Percentiles rank a stretch among this genome's conserved stretches.
phyloP scores from a whole-genome alignment of 345 rosid genomes.

The Aethionema arabicum region DNA sequence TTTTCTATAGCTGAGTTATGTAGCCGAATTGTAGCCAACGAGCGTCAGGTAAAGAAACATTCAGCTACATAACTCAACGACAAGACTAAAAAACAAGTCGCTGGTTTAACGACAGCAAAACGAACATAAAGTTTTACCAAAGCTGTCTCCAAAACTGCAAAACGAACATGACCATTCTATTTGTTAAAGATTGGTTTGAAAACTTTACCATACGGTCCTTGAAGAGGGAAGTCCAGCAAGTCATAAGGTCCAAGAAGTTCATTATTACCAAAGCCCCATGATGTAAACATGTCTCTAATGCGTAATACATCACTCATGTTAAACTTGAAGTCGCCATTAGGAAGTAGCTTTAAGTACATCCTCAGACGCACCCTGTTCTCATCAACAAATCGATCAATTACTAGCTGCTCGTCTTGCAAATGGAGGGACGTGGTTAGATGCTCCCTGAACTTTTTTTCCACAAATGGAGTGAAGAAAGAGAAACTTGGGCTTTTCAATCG shows the following conservation, averaged over 20 bases:
- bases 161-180: too few species aligned
- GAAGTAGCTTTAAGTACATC: slow-evolving; percentile 31
- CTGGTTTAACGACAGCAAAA: too few species aligned
- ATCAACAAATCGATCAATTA: slow-evolving; percentile 49
- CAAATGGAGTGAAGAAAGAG: slow-evolving; percentile 62
- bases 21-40: too few species aligned
- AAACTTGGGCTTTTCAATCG: slow-evolving; percentile 92
- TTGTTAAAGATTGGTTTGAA: slow-evolving; percentile 7
- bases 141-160: too few species aligned
- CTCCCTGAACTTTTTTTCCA: slow-evolving; percentile 35
- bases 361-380: slow-evolving; percentile 57
- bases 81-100: too few species aligned
- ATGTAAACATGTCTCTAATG: slow-evolving; percentile 45
- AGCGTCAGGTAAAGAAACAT: too few species aligned
- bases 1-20: too few species aligned
- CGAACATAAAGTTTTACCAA: too few species aligned
- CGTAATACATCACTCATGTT: slow-evolving; percentile 55
- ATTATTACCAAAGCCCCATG: slow-evolving; percentile 52
- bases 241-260: slow-evolving; percentile 86
- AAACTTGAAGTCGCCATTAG: slow-evolving; percentile 32
- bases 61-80: too few species aligned
- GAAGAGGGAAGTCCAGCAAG: slow-evolving; percentile 73
- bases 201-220: slow-evolving; percentile 64
- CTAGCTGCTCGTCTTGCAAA: slow-evolving; percentile 54
- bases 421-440: slow-evolving; percentile 56